Evolutionary conservation across 164 flowering plant species (phyloP), one percentile per base, ranked within the genome.

Genomic region (Umbellularia californica): DNA sequence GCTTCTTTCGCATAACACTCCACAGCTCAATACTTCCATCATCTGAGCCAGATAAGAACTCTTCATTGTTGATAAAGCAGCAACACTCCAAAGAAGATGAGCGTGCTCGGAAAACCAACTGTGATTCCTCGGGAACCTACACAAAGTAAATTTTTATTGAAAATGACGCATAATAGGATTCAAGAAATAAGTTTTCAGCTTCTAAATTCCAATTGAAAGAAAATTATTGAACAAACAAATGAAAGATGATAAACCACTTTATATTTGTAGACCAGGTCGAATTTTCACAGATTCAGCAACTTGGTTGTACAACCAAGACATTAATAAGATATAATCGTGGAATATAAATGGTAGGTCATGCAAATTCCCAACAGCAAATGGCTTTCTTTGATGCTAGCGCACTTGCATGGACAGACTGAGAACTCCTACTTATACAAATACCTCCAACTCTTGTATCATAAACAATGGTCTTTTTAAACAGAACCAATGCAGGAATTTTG

Each of bases 111-210:
- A 87, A 96, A 66, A 90, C 81, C 67, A 92, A 78, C 23, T 91
- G 91, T 68, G 96, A 81, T 72, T 89, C 95, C 81, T 93, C 97
- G n/a, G 95, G 97, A n/a, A 95, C 92, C 99, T 95, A 78, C n/a
- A 67, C 50, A 67, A 27, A 2, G 28, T 17, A 67, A 25, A 7
- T 67, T 33, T 22, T 55, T 55, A 67, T 17, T 14, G 17, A 27
- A 30, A 17, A 67, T 11, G 12, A 65, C 2, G 17, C 28, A 65
- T 65, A 65, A 60, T 60, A 60, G 24, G 23, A 60, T 5, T 23
- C 15, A 23, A 23, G 24, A 25, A 10, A 65, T 65, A 25, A 65
- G 25, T 13, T 41, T 41, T 41, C 47, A 41, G 47, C 12, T 65
- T 65, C 14, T 14, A 65, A 23, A 25, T 65, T 65, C 27, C 68